Evolutionary conservation across 2,329 filamentous ascomycete species (phyloP).

Genomic region (Apiospora aurea): DNA sequence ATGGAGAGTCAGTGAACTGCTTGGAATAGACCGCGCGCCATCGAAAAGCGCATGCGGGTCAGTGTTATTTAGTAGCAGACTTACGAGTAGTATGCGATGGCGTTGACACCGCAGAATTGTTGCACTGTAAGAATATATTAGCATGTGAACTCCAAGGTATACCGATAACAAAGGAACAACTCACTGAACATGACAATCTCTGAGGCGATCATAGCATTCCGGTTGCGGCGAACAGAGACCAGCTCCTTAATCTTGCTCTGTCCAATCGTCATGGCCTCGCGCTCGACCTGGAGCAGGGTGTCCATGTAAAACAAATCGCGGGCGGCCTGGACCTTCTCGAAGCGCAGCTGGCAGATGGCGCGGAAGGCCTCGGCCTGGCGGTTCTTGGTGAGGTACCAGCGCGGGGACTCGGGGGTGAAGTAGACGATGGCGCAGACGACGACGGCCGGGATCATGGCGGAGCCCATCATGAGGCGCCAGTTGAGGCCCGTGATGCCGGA

Average conservation of each 20-base stretch:
- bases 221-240: constrained; percentile 66
- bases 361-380: constrained; percentile 55
- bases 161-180: constrained; percentile 46
- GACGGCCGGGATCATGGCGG: constrained; percentile 68
- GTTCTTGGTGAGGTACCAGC: constrained; percentile 53
- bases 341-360: constrained; percentile 55
- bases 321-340: constrained; percentile 60
- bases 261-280: constrained; percentile 55
- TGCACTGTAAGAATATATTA: neutral
- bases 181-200: constrained; percentile 68
- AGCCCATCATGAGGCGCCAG: constrained; percentile 75
- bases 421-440: constrained; percentile 62
- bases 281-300: constrained; percentile 64
- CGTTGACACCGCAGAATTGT: constrained; percentile 56
- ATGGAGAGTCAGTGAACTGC: constrained; percentile 44
- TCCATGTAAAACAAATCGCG: constrained; percentile 65
- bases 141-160: neutral
- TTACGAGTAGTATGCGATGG: constrained; percentile 56
- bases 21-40: neutral
- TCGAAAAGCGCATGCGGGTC: neutral
- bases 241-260: constrained; percentile 62
- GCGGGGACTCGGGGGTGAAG: constrained; percentile 40
- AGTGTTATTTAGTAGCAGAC: neutral
- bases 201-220: constrained; percentile 65
- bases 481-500: constrained; percentile 62